Evolutionary conservation across 2,329 filamentous ascomycete genomes (phyloP).

Genomic region (Trichoderma sp.): DNA sequence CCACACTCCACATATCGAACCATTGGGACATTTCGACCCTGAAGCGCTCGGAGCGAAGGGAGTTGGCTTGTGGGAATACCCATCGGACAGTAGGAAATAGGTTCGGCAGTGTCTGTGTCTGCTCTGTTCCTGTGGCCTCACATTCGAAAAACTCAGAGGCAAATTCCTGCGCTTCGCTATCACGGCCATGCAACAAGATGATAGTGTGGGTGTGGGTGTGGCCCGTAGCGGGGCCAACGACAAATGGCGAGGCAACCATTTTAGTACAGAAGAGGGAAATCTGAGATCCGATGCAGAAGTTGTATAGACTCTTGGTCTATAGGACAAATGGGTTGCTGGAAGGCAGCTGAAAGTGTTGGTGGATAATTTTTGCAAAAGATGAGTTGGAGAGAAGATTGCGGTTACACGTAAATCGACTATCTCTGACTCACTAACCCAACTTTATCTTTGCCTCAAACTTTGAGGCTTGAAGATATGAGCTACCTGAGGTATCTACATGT

Average conservation of each 20-base stretch:
- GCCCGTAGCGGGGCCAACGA: background rate
- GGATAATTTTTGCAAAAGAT: background rate
- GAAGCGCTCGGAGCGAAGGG: background rate
- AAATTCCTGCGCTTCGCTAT: background rate
- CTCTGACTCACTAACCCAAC: background rate
- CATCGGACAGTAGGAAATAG: conserved; percentile 1
- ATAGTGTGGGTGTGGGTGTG: background rate
- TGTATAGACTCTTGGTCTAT: background rate
- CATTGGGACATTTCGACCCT: background rate
- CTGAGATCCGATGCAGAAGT: background rate
- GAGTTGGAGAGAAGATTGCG: background rate
- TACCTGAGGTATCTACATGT: background rate
- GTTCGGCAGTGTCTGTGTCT: background rate
- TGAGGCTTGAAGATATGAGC: background rate
- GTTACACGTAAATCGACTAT: background rate
- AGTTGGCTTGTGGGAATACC: background rate
- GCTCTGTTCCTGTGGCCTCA: background rate
- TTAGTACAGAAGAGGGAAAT: background rate
- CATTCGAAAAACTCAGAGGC: background rate
- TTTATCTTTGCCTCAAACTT: background rate
- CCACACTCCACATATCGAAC: conserved; percentile 10
- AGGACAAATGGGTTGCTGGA: background rate
- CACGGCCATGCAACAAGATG: background rate
- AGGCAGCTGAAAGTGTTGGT: background rate
- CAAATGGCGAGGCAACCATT: background rate